phyloP scores from a whole-genome alignment of 257 asterid genomes.

The Voacanga thouarsii region DNA sequence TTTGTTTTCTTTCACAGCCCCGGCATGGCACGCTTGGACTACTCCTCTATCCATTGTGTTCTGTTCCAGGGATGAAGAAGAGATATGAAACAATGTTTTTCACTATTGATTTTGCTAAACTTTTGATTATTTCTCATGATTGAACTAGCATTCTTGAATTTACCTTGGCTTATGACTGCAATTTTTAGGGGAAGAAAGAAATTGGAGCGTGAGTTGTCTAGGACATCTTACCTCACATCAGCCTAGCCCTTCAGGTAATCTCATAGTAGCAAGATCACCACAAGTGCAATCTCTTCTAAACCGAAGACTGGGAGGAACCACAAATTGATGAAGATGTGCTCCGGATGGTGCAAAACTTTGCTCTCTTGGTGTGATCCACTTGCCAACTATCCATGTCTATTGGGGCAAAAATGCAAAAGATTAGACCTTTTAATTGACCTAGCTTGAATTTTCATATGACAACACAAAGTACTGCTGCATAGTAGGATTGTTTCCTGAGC shows the following conservation, averaged over 20 bases:
- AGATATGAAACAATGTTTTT: background rate
- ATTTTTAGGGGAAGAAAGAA: background rate
- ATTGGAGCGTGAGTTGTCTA: background rate
- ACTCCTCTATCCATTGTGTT: constrained; percentile 93
- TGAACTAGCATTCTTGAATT: background rate
- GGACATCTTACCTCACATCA: constrained; percentile 62
- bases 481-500: background rate
- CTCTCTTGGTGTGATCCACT: constrained; percentile 81
- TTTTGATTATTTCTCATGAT: background rate
- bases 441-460: background rate
- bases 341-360: constrained; percentile 80
- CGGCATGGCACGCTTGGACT: constrained; percentile 95
- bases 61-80: constrained; percentile 27
- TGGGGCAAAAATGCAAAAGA: background rate
- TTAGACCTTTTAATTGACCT: background rate
- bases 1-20: too few relatives aligned
- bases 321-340: constrained; percentile 87
- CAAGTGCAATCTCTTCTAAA: constrained; percentile 83
- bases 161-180: background rate
- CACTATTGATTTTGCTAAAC: background rate
- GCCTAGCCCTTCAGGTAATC: constrained; percentile 76
- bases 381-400: constrained; percentile 91
- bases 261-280: constrained; percentile 90
- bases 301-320: constrained; percentile 67
- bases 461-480: background rate